These are phyloP conservation scores for Aquilaria yunnanensis DNA, from an alignment of 345 rosid genomes.

Conservation along the genomic window DNA sequence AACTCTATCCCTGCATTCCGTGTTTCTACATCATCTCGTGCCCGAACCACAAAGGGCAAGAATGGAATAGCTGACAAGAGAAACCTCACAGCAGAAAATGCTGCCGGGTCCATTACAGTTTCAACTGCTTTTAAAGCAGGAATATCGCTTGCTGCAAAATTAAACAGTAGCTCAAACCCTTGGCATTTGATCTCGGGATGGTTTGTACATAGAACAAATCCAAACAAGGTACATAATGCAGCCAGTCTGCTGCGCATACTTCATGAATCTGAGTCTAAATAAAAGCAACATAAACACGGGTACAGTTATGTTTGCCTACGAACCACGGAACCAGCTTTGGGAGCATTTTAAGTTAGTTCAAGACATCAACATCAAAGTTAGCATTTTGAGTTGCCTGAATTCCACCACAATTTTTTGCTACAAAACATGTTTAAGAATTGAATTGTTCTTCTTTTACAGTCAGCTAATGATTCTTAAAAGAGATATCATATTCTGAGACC, in stretches of 20 bases:
- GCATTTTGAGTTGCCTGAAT: too few species aligned
- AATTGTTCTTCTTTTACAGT: too few species aligned
- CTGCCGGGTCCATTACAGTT: conserved; percentile 41
- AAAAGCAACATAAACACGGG: neutral
- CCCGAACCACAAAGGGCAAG: conserved; percentile 36
- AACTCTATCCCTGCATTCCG: conserved; percentile 57
- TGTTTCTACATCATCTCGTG: conserved; percentile 34
- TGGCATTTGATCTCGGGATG: too few species aligned
- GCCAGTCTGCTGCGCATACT: neutral
- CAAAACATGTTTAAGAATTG: too few species aligned
- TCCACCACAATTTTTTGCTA: too few species aligned
- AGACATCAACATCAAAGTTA: too few species aligned
- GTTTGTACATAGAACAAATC: neutral
- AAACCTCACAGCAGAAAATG: conserved; percentile 49
- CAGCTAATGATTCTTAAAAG: too few species aligned
- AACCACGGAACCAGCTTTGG: too few species aligned
- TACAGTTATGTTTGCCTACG: too few species aligned
- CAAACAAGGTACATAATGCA: neutral
- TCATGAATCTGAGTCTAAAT: too few species aligned
- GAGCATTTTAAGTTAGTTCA: too few species aligned
- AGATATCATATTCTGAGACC: too few species aligned
- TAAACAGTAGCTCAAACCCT: neutral
- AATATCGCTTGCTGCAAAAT: conserved; percentile 47
- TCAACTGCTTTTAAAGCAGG: conserved; percentile 59
- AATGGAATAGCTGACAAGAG: conserved; percentile 47